Conservation (phyloP, 148 eudicot species). For the Cornus suecica region DNA sequence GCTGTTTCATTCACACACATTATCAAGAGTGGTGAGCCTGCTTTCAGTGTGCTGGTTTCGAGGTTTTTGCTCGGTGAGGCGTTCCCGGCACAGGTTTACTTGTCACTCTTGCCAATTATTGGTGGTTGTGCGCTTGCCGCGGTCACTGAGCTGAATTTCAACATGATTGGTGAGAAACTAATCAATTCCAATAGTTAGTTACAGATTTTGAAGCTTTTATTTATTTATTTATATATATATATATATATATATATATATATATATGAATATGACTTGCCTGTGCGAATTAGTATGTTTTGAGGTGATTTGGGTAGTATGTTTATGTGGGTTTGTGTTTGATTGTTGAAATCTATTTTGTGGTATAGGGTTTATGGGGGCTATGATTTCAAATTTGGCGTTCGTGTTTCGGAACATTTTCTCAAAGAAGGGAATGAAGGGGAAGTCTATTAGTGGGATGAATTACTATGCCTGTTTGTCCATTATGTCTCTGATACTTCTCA, state of each 20-base stretch:
- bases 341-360: constrained; percentile 1
- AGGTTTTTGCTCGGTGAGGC: constrained; percentile 47
- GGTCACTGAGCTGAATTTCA: constrained; percentile 56
- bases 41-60: constrained; percentile 54
- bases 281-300: no score
- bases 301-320: no score
- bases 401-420: constrained; percentile 76
- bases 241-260: no score
- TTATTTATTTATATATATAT: no score
- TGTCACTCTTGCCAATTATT: constrained; percentile 50
- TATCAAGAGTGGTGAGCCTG: constrained; percentile 59
- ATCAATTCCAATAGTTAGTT: background rate
- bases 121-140: constrained; percentile 58
- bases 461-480: constrained; percentile 74
- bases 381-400: constrained; percentile 73
- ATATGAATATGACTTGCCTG: no score
- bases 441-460: constrained; percentile 71
- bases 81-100: constrained; percentile 44
- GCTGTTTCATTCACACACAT: constrained; percentile 60
- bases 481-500: constrained; percentile 52
- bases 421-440: constrained; percentile 70
- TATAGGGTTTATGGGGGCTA: constrained; percentile 74
- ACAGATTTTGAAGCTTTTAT: no score
- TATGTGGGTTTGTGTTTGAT: background rate
- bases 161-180: constrained; percentile 45